A percentile compares a stretch with the other conserved stretches of the same genome.
phyloP scores from a whole-genome alignment of 2,329 filamentous ascomycete species.

The Hymenoscyphus infarciens region DNA sequence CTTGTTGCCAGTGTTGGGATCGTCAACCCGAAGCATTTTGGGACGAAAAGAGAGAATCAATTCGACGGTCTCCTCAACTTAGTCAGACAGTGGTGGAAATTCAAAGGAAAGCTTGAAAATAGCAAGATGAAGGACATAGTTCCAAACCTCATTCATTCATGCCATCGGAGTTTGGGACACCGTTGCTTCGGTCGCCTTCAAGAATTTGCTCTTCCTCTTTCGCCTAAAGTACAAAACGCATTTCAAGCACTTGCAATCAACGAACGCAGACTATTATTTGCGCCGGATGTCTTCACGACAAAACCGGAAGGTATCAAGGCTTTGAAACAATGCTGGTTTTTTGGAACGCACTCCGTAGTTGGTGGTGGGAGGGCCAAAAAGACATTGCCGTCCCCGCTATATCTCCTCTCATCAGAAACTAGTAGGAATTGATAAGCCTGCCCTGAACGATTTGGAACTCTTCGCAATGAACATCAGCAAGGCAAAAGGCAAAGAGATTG shows the following conservation, averaged over 20 bases:
- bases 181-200: background rate
- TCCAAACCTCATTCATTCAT: background rate
- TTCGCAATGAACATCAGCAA: background rate
- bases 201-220: background rate
- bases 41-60: background rate
- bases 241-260: background rate
- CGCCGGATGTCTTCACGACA: background rate
- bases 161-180: background rate
- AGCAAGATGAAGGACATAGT: background rate
- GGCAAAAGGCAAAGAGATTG: background rate
- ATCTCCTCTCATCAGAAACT: background rate
- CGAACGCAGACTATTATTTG: background rate
- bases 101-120: background rate
- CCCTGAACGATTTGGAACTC: background rate
- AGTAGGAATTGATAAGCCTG: background rate
- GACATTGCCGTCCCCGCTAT: background rate
- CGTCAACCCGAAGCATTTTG: background rate
- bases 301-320: background rate
- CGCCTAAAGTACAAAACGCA: background rate
- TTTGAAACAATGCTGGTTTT: background rate
- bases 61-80: background rate
- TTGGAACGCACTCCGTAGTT: background rate
- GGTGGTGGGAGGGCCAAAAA: background rate
- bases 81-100: background rate
- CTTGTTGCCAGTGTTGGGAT: background rate